Evolutionary conservation across 805 yeast species (phyloP).

Genomic region (Kluyveromyces lactis): DNA sequence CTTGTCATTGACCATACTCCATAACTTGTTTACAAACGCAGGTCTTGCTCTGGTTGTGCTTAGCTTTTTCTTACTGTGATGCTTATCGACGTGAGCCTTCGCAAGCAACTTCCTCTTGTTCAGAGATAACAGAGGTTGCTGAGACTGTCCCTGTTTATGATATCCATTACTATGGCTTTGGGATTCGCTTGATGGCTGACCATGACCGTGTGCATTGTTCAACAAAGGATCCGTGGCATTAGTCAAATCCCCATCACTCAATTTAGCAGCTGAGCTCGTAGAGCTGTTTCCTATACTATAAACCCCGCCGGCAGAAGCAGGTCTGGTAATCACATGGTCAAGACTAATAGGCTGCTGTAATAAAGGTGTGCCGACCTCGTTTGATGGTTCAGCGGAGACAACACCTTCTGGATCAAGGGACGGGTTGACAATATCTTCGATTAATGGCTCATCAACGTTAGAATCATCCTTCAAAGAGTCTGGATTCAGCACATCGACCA

Average conservation of each 20-base stretch:
- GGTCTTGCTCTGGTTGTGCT: constrained; percentile 51
- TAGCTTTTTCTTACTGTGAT: constrained; percentile 9
- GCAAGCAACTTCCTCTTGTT: not conserved
- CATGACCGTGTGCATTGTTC: too few relatives aligned
- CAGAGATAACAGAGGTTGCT: not conserved
- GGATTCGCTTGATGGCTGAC: not conserved
- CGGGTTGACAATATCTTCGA: constrained; percentile 26
- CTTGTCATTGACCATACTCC: constrained; percentile 92
- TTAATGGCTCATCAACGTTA: constrained; percentile 6
- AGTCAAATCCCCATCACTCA: too few relatives aligned
- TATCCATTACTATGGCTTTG: too few relatives aligned
- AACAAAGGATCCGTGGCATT: too few relatives aligned
- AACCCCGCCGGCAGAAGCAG: constrained; percentile 1
- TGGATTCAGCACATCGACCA: not conserved
- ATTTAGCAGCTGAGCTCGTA: not conserved
- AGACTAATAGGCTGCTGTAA: not conserved
- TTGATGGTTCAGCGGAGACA: not conserved
- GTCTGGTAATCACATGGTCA: not conserved
- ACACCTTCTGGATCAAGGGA: constrained; percentile 12
- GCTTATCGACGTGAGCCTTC: not conserved
- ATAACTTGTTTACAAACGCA: constrained; percentile 85
- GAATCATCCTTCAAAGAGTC: not conserved
- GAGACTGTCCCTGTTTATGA: constrained; percentile 1
- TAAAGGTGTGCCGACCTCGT: not conserved
- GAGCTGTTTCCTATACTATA: not conserved